Evolutionary conservation across 345 rosid genomes (phyloP).

Genomic region (Hevea brasiliensis): DNA sequence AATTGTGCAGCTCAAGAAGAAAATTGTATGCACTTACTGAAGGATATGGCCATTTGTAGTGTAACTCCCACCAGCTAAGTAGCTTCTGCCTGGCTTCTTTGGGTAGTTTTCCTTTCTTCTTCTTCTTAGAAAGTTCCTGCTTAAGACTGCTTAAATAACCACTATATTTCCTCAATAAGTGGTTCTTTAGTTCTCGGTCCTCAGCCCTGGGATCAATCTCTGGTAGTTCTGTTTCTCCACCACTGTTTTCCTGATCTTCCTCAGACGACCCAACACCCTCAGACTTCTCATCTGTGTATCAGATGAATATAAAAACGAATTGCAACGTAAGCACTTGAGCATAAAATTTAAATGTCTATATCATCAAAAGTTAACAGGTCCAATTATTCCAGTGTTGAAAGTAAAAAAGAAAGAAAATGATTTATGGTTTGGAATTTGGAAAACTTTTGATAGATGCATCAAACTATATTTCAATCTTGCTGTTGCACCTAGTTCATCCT

Average conservation of each 20-base stretch:
- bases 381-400: not conserved
- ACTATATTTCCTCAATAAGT: constrained; percentile 81
- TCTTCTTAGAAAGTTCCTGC: constrained; percentile 97
- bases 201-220: constrained; percentile 94
- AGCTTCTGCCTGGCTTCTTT: constrained; percentile 99
- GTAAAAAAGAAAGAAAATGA: not conserved
- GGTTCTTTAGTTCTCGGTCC: constrained; percentile 93
- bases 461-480: too few species aligned
- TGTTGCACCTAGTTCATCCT: too few species aligned
- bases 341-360: not conserved
- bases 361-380: not conserved
- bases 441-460: too few species aligned
- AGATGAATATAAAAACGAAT: not conserved
- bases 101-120: constrained; percentile 97
- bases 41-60: constrained; percentile 99
- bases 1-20: too few species aligned
- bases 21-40: constrained; percentile 48
- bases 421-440: not conserved
- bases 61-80: constrained; percentile 97
- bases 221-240: constrained; percentile 74
- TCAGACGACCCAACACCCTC: constrained; percentile 83
- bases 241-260: constrained; percentile 79
- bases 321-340: not conserved
- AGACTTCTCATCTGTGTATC: constrained; percentile 68
- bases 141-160: constrained; percentile 94